Percentiles rank a stretch among this genome's conserved stretches.
Evolutionary conservation across 1,284 basidiomycete genomes (phyloP).

Genomic region (Leucoagaricus sp.): DNA sequence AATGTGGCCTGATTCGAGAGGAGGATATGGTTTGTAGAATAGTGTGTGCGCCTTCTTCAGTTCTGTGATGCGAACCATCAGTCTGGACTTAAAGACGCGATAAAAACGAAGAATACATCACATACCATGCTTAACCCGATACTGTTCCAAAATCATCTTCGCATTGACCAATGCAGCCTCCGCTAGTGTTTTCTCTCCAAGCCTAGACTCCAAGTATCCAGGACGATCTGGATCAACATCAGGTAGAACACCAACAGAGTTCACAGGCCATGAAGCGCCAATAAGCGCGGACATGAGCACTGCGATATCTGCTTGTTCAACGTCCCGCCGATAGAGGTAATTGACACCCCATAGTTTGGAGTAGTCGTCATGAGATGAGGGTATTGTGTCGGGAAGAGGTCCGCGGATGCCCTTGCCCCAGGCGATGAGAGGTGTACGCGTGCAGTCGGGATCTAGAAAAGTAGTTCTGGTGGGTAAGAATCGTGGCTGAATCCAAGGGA

Average conservation of each 20-base stretch:
- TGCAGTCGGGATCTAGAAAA: slow-evolving; percentile 79
- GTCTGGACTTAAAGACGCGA: background rate
- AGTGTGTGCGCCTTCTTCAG: slow-evolving; percentile 59
- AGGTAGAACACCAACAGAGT: slow-evolving; percentile 75
- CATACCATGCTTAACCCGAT: slow-evolving; percentile 75
- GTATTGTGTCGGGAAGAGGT: slow-evolving; percentile 54
- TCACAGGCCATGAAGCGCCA: slow-evolving; percentile 73
- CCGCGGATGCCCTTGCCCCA: slow-evolving; percentile 82
- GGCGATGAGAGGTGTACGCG: slow-evolving; percentile 81
- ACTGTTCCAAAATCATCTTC: slow-evolving; percentile 76
- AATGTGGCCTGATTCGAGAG: slow-evolving; percentile 32
- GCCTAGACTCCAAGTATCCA: slow-evolving; percentile 51
- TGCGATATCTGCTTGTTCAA: slow-evolving; percentile 86
- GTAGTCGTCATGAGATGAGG: slow-evolving; percentile 69
- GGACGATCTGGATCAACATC: slow-evolving; percentile 58
- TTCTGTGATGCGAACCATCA: slow-evolving; percentile 41
- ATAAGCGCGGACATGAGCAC: slow-evolving; percentile 78
- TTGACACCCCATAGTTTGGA: slow-evolving; percentile 63
- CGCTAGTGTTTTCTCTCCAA: slow-evolving; percentile 44
- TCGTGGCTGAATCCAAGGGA: too few relatives aligned
- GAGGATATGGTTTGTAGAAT: slow-evolving; percentile 63
- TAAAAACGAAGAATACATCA: background rate
- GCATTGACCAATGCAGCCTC: slow-evolving; percentile 72
- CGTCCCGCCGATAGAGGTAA: slow-evolving; percentile 64
- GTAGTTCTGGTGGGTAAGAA: slow-evolving; percentile 7